These are phyloP conservation scores for Phytophthora boehmeriae DNA, from an alignment of 352 stramenopile genomes.

Conservation along the genomic window DNA sequence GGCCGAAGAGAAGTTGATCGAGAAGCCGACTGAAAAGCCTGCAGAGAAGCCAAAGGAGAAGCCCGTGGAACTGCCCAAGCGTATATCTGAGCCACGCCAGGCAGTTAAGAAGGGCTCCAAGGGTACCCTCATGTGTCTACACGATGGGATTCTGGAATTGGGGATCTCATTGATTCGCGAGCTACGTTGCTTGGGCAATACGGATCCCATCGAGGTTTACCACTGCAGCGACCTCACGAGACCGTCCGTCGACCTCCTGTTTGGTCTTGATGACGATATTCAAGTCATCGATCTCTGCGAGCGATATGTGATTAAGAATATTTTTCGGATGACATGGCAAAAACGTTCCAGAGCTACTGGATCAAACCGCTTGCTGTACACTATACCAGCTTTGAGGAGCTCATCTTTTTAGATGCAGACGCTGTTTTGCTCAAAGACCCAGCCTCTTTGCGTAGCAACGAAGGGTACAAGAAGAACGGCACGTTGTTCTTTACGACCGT, in stretches of 20 bases:
- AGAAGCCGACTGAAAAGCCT: constrained; percentile 3
- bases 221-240: constrained; percentile 53
- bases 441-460: constrained; percentile 23
- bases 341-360: constrained; percentile 49
- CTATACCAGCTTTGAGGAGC: constrained; percentile 48
- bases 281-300: constrained; percentile 58
- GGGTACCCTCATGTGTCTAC: constrained; percentile 46
- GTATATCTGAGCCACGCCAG: constrained; percentile 28
- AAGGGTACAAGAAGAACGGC: constrained; percentile 50
- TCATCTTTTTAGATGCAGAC: constrained; percentile 58
- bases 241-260: constrained; percentile 38
- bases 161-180: constrained; percentile 58
- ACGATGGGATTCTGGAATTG: constrained; percentile 48
- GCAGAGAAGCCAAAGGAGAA: constrained; percentile 26
- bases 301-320: constrained; percentile 30
- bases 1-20: not conserved
- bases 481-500: constrained; percentile 47
- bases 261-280: constrained; percentile 38
- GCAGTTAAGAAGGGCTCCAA: constrained; percentile 39
- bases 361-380: constrained; percentile 58
- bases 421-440: constrained; percentile 51
- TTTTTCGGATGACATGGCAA: constrained; percentile 32
- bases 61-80: constrained; percentile 21
- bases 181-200: constrained; percentile 54
- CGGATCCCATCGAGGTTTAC: constrained; percentile 58